Evolutionary conservation across 192 early-diverging fungal species (phyloP).

Genomic region (Podila horticola): DNA sequence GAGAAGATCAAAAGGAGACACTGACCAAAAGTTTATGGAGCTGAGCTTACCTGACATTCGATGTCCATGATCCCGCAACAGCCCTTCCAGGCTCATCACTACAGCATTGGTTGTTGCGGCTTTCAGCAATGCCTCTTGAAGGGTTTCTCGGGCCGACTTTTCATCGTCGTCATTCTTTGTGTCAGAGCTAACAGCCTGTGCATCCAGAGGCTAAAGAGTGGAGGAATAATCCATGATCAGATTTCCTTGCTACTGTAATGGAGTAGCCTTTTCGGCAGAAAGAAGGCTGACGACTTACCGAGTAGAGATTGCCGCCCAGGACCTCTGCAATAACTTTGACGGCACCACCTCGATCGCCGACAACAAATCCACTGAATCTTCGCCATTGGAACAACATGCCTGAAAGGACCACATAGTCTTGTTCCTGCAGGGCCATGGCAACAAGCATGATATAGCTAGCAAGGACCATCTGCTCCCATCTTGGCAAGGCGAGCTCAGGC

Average conservation of each 20-base stretch:
- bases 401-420: constrained; percentile 28
- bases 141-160: constrained; percentile 24
- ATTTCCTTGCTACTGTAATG: too few relatives aligned
- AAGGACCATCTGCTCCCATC: constrained; percentile 51
- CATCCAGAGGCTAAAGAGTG: constrained; percentile 26
- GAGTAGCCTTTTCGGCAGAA: too few relatives aligned
- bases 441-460: constrained; percentile 53
- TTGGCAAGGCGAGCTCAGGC: constrained; percentile 21
- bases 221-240: neutral
- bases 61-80: constrained; percentile 44
- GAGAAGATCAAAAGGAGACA: neutral
- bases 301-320: constrained; percentile 33
- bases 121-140: constrained; percentile 27
- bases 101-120: constrained; percentile 47
- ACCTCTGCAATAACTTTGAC: constrained; percentile 49
- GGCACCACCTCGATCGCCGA: constrained; percentile 46
- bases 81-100: constrained; percentile 46
- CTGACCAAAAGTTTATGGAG: neutral
- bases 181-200: constrained; percentile 14
- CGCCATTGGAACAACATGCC: constrained; percentile 52
- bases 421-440: constrained; percentile 38
- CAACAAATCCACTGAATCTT: constrained; percentile 47
- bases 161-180: neutral
- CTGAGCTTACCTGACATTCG: constrained; percentile 29
- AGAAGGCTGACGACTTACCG: constrained; percentile 11